Conservation (phyloP, 139 green algal species). For the Chloropicon primus region DNA sequence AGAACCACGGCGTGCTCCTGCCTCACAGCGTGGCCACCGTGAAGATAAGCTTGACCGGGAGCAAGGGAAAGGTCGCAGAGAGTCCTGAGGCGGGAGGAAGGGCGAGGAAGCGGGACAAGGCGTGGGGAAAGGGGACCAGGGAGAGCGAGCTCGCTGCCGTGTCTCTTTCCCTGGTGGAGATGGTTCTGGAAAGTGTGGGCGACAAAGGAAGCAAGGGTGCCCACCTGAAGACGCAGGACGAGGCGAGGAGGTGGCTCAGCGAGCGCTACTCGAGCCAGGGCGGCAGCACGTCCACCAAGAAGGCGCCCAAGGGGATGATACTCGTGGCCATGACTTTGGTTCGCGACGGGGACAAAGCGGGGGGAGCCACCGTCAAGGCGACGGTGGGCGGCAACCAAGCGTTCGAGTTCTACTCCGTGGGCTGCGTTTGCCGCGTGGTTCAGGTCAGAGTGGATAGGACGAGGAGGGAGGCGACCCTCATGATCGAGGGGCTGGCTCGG, state of each 20-base stretch:
- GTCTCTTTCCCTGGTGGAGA: too few species aligned
- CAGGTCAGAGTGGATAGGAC: background rate
- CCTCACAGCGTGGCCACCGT: background rate
- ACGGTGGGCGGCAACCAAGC: background rate
- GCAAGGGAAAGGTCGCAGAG: background rate
- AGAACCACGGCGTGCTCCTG: background rate
- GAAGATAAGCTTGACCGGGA: background rate
- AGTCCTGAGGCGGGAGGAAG: too few species aligned
- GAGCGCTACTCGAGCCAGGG: too few species aligned
- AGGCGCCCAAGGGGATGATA: background rate
- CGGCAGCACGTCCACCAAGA: too few species aligned
- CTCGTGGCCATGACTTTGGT: background rate
- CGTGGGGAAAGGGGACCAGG: too few species aligned
- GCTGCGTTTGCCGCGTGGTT: background rate
- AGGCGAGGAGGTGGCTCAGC: too few species aligned
- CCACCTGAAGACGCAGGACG: too few species aligned
- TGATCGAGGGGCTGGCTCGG: background rate
- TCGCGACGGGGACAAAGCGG: background rate
- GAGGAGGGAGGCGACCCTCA: background rate
- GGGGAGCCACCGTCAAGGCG: background rate
- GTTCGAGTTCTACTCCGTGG: background rate
- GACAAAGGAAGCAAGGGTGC: too few species aligned
- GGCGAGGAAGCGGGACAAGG: too few species aligned
- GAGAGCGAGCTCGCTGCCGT: too few species aligned
- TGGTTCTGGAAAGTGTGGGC: too few species aligned